Percentiles rank a stretch among this genome's conserved stretches.
These are phyloP conservation scores for Ajuga chamaepitys DNA, from an alignment of 257 asterid species.

Conservation along the genomic window DNA sequence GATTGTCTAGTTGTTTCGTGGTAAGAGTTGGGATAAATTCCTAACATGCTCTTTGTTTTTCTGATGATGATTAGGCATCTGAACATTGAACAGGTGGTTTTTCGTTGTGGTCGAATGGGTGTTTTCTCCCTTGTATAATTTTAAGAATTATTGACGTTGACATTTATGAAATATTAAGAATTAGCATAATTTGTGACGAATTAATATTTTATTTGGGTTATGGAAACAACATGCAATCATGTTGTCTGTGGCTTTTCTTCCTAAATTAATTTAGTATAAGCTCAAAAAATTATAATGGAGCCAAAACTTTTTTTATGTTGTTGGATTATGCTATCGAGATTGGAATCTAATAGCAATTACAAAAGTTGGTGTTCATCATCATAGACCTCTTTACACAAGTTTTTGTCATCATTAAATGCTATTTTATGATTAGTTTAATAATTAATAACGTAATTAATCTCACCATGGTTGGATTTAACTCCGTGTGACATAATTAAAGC, in stretches of 20 bases:
- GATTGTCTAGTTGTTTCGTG: no score
- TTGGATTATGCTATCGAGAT: not conserved
- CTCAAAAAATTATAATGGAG: not conserved
- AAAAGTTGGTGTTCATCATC: slow-evolving; percentile 21
- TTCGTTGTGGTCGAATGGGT: no score
- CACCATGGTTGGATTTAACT: not conserved
- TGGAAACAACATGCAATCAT: slow-evolving; percentile 18
- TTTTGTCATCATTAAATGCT: not conserved
- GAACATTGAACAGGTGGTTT: no score
- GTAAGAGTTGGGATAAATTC: no score
- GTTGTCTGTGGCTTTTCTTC: slow-evolving; percentile 1
- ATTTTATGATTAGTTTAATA: not conserved
- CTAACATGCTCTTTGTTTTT: no score
- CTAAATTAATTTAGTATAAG: not conserved
- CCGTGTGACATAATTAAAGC: not conserved
- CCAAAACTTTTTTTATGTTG: slow-evolving; percentile 10
- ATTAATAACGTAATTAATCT: slow-evolving; percentile 1
- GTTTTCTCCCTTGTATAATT: no score
- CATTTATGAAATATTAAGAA: not conserved
- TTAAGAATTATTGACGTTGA: no score
- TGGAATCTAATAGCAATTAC: slow-evolving; percentile 12
- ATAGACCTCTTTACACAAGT: slow-evolving; percentile 1
- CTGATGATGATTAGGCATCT: no score
- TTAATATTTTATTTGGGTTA: slow-evolving; percentile 4
- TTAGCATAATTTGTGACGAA: not conserved